Conservation (phyloP, 2,329 filamentous ascomycete species). For the Coleophoma crateriformis region DNA sequence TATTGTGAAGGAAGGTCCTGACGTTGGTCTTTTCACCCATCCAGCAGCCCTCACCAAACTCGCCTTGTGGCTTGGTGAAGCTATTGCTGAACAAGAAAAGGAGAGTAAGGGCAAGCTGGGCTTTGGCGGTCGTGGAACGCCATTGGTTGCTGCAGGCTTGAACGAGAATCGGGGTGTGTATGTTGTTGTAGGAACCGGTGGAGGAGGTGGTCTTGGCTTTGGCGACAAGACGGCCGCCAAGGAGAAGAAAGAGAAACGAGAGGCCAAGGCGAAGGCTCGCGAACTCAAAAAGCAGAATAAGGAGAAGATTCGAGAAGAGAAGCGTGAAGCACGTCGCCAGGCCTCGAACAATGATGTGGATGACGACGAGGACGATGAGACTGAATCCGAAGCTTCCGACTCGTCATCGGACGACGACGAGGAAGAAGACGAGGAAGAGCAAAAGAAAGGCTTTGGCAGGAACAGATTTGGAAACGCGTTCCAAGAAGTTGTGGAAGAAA, state of each 20-base stretch:
- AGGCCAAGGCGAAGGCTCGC: conserved; percentile 55
- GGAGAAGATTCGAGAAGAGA: conserved; percentile 55
- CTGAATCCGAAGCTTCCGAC: conserved; percentile 44
- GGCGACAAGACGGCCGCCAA: conserved; percentile 61
- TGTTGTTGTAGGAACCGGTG: conserved; percentile 86
- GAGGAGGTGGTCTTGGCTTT: conserved; percentile 59
- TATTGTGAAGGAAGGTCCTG: conserved; percentile 90
- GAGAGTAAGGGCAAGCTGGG: conserved; percentile 65
- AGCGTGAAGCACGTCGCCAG: conserved; percentile 49
- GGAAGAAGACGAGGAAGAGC: conserved; percentile 47
- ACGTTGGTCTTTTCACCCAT: conserved; percentile 86
- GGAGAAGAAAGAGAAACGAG: conserved; percentile 56
- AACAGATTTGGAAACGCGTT: conserved; percentile 95
- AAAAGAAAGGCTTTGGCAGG: conserved; percentile 63
- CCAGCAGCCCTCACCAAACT: conserved; percentile 90
- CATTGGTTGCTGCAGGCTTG: conserved; percentile 83
- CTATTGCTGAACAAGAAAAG: conserved; percentile 81
- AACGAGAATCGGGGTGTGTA: conserved; percentile 86
- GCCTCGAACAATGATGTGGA: conserved; percentile 36
- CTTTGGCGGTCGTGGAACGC: conserved; percentile 67
- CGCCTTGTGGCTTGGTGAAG: conserved; percentile 90
- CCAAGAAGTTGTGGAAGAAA: conserved; percentile 89
- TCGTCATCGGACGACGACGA: conserved; percentile 41
- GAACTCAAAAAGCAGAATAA: conserved; percentile 53
- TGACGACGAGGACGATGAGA: conserved; percentile 45